Evolutionary conservation across 768 basidiomycete species (phyloP), one percentile per base, ranked within the genome.

Genomic region (Auricularia auricula-judae): DNA sequence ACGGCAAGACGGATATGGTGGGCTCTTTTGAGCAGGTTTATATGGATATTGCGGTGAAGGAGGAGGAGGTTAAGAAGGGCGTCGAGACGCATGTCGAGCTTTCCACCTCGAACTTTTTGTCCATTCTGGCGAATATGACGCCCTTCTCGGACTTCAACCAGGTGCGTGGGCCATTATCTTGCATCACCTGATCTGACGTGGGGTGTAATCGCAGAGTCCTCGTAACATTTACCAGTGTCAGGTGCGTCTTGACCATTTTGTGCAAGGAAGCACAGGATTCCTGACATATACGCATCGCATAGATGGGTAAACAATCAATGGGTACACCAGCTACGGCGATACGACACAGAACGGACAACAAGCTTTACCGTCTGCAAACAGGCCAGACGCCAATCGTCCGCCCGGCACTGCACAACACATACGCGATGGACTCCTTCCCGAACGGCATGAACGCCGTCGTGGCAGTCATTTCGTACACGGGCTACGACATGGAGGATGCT

Each of bases 281-380:
- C 29, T 8, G 36, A 3, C 33, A 18, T 63, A n/a, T 18, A 59
- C 23, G 35, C 44, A 60, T 58, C 16, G 35, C 67, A 63, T 74
- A 98, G 88, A 99, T 99, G 97, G 94, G 95, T 74, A 99, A 99
- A 80, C 97, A 99, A 85, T 90, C 92, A 2, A 99, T 99, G 97
- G 97, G 97, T 34, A 98, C 97, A 21, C 96, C 97, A 1, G 87
- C 93, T 36, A 98, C 95, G 2, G 89, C 93, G 4, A 74, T 98
- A 47, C 83, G 84, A 70, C 92, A 94, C 71, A 84, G 97, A 65
- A 98, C 97, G 10, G 97, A 99, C 76, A 98, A 98, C 80, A 99
- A 98, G 76, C 84, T 98, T 56, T 98, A 98, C 75, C 87, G 93
- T 23, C 82, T 99, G 3, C 96, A 98, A 77, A 88, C 88, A 3